Evolutionary conservation across 352 stramenopile genomes (phyloP).

Genomic region (Pilasporangium apinafurcum): DNA sequence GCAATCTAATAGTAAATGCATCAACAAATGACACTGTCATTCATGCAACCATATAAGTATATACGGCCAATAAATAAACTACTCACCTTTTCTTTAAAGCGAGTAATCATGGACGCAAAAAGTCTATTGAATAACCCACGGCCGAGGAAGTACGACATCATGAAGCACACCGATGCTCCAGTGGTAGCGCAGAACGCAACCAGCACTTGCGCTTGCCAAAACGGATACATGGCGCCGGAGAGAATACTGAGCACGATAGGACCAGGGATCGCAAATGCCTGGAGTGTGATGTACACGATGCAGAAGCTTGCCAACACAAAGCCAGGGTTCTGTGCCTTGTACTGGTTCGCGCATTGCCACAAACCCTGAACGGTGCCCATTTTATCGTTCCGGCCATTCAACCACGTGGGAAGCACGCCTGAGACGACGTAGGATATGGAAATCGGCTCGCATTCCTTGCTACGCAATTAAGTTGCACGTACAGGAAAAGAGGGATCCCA

Average conservation of each 20-base stretch:
- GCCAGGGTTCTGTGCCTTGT: conserved; percentile 62
- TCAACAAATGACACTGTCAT: not conserved
- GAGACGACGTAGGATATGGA: conserved; percentile 73
- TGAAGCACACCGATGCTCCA: conserved; percentile 77
- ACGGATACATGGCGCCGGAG: conserved; percentile 84
- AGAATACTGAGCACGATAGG: conserved; percentile 85
- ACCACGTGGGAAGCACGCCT: conserved; percentile 70
- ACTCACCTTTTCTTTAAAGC: conserved; percentile 71
- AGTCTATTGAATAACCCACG: conserved; percentile 61
- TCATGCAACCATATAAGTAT: not conserved
- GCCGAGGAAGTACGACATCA: conserved; percentile 83
- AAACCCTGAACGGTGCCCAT: conserved; percentile 75
- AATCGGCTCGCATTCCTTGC: conserved; percentile 58
- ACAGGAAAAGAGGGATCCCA: not conserved
- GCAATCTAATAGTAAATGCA: no score
- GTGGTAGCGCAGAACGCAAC: conserved; percentile 82
- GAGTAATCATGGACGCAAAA: conserved; percentile 62
- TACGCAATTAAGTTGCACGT: conserved; percentile 6
- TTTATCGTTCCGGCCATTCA: conserved; percentile 81
- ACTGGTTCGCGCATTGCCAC: conserved; percentile 71
- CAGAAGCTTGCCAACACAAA: conserved; percentile 81
- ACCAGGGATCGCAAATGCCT: conserved; percentile 86
- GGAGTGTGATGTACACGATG: conserved; percentile 80
- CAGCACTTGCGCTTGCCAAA: conserved; percentile 67
- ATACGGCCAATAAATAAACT: not conserved